A percentile compares a stretch with the other conserved stretches of the same genome.
Conservation (phyloP, 2,329 filamentous ascomycete species). For the Trichoderma sp. region DNA sequence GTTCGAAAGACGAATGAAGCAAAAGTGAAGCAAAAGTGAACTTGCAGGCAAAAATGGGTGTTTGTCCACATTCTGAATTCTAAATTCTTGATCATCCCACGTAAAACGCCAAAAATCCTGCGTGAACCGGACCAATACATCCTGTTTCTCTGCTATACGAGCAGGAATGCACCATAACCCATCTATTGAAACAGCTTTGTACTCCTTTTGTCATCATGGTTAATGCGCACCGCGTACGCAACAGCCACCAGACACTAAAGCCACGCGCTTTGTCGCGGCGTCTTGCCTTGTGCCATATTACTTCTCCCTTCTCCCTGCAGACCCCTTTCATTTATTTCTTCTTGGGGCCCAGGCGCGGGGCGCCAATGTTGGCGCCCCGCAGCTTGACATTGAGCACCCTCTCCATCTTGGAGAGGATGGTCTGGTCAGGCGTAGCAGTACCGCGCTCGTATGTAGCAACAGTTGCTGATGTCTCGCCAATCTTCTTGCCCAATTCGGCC, state of each 20-base stretch:
- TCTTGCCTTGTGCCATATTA: not conserved
- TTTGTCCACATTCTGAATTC: conserved; percentile 22
- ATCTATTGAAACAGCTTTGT: conserved; percentile 23
- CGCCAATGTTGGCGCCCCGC: conserved; percentile 55
- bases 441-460: conserved; percentile 86
- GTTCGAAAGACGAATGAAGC: conserved; percentile 6
- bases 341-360: conserved; percentile 53
- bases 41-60: conserved; percentile 1
- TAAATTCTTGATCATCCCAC: conserved; percentile 23
- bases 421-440: conserved; percentile 77
- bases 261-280: not conserved
- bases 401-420: conserved; percentile 77
- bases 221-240: not conserved
- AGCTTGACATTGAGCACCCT: conserved; percentile 85
- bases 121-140: conserved; percentile 20
- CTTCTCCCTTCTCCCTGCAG: not conserved
- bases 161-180: conserved; percentile 19
- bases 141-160: conserved; percentile 22
- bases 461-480: conserved; percentile 79
- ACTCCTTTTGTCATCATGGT: not conserved
- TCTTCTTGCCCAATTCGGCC: conserved; percentile 81
- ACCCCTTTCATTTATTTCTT: conserved; percentile 48
- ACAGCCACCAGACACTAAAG: not conserved
- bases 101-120: conserved; percentile 25
- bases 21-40: conserved; percentile 25